Evolutionary conservation across 2,329 filamentous ascomycete species (phyloP).

Genomic region (Pseudogymnoascus sp.): DNA sequence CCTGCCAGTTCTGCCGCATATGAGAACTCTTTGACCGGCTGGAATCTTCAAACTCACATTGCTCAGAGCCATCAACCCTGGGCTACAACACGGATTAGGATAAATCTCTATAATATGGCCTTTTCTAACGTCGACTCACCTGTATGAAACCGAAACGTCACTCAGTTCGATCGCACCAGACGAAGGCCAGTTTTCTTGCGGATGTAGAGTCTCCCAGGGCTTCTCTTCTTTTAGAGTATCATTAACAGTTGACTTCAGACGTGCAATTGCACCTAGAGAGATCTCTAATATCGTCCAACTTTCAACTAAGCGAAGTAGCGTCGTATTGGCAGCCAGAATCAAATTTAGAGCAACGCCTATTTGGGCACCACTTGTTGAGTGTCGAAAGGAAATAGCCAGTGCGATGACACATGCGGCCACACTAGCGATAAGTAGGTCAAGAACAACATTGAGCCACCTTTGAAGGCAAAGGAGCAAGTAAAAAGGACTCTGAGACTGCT

Average conservation of each 20-base stretch:
- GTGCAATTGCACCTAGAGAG: constrained; percentile 47
- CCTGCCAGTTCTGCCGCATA: constrained; percentile 48
- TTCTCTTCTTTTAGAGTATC: constrained; percentile 32
- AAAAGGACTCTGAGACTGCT: constrained; percentile 46
- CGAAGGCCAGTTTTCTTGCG: constrained; percentile 27
- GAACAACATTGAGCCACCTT: constrained; percentile 44
- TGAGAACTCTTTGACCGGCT: constrained; percentile 40
- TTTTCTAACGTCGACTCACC: constrained; percentile 12
- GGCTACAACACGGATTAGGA: not conserved
- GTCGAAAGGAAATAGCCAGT: constrained; percentile 14
- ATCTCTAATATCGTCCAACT: constrained; percentile 52
- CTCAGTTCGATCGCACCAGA: constrained; percentile 28
- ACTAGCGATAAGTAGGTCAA: constrained; percentile 25
- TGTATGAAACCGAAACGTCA: constrained; percentile 25
- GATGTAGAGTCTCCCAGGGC: constrained; percentile 7
- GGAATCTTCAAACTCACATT: constrained; percentile 37
- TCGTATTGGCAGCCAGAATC: constrained; percentile 18
- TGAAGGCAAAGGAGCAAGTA: constrained; percentile 50
- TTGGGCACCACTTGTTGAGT: constrained; percentile 15
- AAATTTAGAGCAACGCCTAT: constrained; percentile 22
- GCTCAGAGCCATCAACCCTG: constrained; percentile 12
- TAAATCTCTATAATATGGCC: not conserved
- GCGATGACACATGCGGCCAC: constrained; percentile 15
- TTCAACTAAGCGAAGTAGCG: constrained; percentile 23
- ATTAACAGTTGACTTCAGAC: constrained; percentile 43